Base-by-base conservation (phyloP, 163 green algal species). In the Scenedesmus sp. region DNA sequence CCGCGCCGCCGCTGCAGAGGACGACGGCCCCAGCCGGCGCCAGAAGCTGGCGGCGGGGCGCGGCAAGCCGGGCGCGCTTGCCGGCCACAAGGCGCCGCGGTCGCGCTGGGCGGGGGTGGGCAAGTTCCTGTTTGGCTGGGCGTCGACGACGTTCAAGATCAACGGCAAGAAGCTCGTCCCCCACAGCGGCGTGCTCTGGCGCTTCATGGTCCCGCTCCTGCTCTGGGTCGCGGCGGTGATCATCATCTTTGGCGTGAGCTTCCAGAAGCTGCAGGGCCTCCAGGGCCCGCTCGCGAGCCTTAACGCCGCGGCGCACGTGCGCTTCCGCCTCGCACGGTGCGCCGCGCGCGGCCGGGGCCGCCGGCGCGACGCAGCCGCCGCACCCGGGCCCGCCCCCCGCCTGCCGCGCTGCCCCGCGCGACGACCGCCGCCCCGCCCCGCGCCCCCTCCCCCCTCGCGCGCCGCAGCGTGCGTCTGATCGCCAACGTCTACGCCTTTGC, bases 161-260 rank as follows among this genome's bases (percentile, higher is more conserved):
- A 81, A 81, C 48, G 74, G 74, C 74, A 81, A 81, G 63, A 81
- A 75, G 74, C 63, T 81, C 24, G 6, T 75, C 5, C 63, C 74
- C 20, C 39, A 81, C 74, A 67, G 45, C 24, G 18, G 18, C 17
- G 53, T 69, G 18, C 33, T 81, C 9, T 74, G 63, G 74, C 26
- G 44, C 18, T 69, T 75, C 48, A 81, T 81, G 74, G 62, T 62
- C 6, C 63, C 75, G 4, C 53, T 82, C 39, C 11, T 75, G 53
- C 36, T 76, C 20, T 82, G 75, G 75, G 42, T 75, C 15, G 14
- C 34, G 22, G 63, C 63, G 5, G 75, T 82, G 2, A 34, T 82
- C 39, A 70, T 76, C 28, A 29, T 82, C 17, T 82, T 63, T 76
- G 75, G 36, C 5, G 75, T 82, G 22, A 76, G 63, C 22, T 69